These are phyloP conservation scores for Amphichorda felina DNA, from an alignment of 2,329 filamentous ascomycete species.

Conservation along the genomic window DNA sequence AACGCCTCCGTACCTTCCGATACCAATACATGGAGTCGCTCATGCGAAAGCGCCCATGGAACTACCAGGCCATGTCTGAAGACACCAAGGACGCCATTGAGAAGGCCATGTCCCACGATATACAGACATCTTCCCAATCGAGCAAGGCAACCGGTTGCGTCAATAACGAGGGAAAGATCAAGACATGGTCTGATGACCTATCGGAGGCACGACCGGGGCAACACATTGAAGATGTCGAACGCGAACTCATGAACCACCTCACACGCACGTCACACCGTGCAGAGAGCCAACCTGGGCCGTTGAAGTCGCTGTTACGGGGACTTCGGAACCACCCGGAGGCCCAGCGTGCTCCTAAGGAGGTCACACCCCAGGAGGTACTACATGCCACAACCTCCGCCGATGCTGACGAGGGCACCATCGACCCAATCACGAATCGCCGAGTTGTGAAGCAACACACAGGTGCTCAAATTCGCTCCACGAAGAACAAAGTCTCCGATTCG, in stretches of 20 bases:
- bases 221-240: constrained; percentile 31
- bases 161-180: constrained; percentile 6
- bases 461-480: no score
- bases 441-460: constrained; percentile 19
- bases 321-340: constrained; percentile 19
- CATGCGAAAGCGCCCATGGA: constrained; percentile 32
- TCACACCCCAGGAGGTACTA: constrained; percentile 10
- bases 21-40: constrained; percentile 34
- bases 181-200: constrained; percentile 23
- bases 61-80: constrained; percentile 22
- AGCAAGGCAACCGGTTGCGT: not conserved
- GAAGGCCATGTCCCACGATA: constrained; percentile 22
- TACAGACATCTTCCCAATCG: constrained; percentile 20
- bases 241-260: constrained; percentile 30
- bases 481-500: no score
- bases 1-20: constrained; percentile 27
- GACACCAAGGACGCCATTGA: constrained; percentile 24
- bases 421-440: constrained; percentile 48
- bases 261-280: no score
- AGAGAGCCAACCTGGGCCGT: no score
- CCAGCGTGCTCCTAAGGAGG: constrained; percentile 7
- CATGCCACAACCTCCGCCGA: constrained; percentile 11
- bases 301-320: constrained; percentile 18
- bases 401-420: constrained; percentile 24
- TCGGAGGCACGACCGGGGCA: constrained; percentile 24